Conservation (phyloP, 2,329 filamentous ascomycete species). For the Ophiognomonia clavigignenti-juglandacearum region DNA sequence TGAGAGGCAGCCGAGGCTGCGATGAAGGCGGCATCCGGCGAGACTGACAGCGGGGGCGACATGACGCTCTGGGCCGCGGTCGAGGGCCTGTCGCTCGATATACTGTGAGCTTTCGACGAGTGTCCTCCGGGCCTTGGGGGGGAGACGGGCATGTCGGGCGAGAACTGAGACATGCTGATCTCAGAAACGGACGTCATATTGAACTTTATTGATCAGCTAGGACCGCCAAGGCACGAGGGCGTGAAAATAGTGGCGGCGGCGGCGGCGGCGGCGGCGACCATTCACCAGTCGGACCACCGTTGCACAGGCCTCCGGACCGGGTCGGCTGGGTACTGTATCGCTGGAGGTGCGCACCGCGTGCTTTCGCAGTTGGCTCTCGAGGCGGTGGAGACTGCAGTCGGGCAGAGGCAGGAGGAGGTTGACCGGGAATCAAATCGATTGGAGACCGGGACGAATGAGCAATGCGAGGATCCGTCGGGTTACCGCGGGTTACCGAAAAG, state of each 20-base stretch:
- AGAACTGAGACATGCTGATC: constrained; percentile 11
- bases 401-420: constrained; percentile 1
- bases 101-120: constrained; percentile 53
- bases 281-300: constrained; percentile 3
- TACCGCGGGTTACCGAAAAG: no score
- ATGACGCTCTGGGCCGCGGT: constrained; percentile 53
- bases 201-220: constrained; percentile 7
- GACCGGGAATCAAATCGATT: neutral
- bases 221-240: constrained; percentile 3
- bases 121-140: constrained; percentile 16
- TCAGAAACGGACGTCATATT: constrained; percentile 12
- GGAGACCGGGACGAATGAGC: neutral
- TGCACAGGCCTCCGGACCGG: constrained; percentile 2
- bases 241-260: neutral
- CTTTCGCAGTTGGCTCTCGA: neutral
- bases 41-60: constrained; percentile 63
- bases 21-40: constrained; percentile 81
- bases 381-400: constrained; percentile 1
- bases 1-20: constrained; percentile 83
- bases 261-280: constrained; percentile 1
- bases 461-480: constrained; percentile 3
- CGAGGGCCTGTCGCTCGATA: constrained; percentile 68
- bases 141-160: constrained; percentile 6
- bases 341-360: constrained; percentile 2
- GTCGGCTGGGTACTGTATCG: constrained; percentile 11